A percentile compares a stretch with the other conserved stretches of the same genome.
Evolutionary conservation across 495 filamentous ascomycete species (phyloP).

Genomic region (Tuber calosporum): DNA sequence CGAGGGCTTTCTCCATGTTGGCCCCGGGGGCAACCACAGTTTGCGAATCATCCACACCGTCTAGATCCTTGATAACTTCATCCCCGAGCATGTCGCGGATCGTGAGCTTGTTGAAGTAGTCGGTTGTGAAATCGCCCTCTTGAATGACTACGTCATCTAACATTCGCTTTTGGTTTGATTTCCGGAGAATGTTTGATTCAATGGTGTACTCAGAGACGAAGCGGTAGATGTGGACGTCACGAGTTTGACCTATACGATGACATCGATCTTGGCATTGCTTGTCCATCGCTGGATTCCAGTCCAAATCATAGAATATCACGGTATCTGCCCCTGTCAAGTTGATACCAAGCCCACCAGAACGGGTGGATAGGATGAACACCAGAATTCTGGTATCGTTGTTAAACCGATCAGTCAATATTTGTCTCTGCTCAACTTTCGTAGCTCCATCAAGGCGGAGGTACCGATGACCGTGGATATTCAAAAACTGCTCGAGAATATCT

Average conservation of each 20-base stretch:
- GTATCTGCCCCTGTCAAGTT: slow-evolving; percentile 96
- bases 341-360: slow-evolving; percentile 91
- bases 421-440: slow-evolving; percentile 90
- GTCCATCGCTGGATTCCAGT: slow-evolving; percentile 99
- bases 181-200: slow-evolving; percentile 95
- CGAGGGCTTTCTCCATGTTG: slow-evolving; percentile 81
- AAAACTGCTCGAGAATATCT: slow-evolving; percentile 93
- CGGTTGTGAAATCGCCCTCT: slow-evolving; percentile 95
- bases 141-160: slow-evolving; percentile 97
- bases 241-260: slow-evolving; percentile 95
- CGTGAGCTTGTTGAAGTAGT: slow-evolving; percentile 81
- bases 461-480: slow-evolving; percentile 95
- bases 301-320: slow-evolving; percentile 98
- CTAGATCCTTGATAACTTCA: slow-evolving; percentile 45
- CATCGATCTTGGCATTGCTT: slow-evolving; percentile 98
- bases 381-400: slow-evolving; percentile 89
- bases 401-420: slow-evolving; percentile 92
- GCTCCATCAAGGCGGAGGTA: slow-evolving; percentile 92
- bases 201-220: slow-evolving; percentile 97
- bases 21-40: slow-evolving; percentile 59
- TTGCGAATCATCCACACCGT: slow-evolving; percentile 51
- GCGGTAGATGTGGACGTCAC: slow-evolving; percentile 97
- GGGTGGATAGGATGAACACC: slow-evolving; percentile 88
- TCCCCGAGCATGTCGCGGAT: slow-evolving; percentile 56
- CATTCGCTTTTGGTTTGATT: slow-evolving; percentile 94